Evolutionary conservation across 306 rosid species (phyloP).

Genomic region (Rosa chinensis): DNA sequence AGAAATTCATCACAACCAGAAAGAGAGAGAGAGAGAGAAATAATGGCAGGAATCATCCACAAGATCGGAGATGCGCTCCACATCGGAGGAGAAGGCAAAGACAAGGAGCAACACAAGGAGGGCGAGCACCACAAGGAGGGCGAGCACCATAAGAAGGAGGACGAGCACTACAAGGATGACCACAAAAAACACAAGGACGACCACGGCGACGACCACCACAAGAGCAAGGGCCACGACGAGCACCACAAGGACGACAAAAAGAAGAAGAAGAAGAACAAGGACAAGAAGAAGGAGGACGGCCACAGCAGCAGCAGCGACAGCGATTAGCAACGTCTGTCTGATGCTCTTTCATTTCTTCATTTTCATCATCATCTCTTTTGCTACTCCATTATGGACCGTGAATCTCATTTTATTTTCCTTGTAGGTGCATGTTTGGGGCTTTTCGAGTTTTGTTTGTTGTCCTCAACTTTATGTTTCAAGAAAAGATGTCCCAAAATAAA

Average conservation of each 20-base stretch:
- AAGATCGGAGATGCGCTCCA: constrained; percentile 24
- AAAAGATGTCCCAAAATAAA: neutral
- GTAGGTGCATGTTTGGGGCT: neutral
- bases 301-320: constrained; percentile 27
- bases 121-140: neutral
- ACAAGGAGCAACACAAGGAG: neutral
- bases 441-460: too few species aligned
- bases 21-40: neutral
- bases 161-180: neutral
- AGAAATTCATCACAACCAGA: neutral
- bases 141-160: neutral
- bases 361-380: too few species aligned
- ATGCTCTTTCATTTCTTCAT: too few species aligned
- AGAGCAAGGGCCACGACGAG: neutral
- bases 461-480: too few species aligned
- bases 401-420: neutral
- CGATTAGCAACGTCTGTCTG: neutral
- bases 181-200: neutral
- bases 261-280: constrained; percentile 8
- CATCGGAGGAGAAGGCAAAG: constrained; percentile 21
- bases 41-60: constrained; percentile 22
- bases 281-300: neutral
- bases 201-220: neutral
- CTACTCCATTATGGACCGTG: neutral
- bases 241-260: neutral